Base-by-base conservation (phyloP, 176 grass and related monocot species). In the Oryza officinalis region DNA sequence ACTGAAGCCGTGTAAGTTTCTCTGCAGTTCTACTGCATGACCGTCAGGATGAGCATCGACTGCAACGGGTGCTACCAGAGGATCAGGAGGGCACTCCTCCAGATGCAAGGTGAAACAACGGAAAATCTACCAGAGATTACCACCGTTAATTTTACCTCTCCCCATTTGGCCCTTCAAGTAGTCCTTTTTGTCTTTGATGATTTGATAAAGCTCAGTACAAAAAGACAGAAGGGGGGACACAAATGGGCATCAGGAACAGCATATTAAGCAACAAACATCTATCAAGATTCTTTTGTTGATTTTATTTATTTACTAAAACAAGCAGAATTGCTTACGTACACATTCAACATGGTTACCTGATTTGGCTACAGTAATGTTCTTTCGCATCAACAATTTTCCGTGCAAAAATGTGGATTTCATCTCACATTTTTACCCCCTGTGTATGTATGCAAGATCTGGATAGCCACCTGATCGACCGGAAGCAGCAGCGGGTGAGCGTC, bases 21-120 rank as follows among this genome's bases (percentile, higher is more conserved):
- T 64, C 52, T 61, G 64, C 83, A 89, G 92, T 84, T 89, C 72
- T 90, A 91, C 73, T 78, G 71, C 80, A 98, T 98, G 93, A 95
- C 74, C 22, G 57, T 98, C 41, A 89, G 91, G 89, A 95, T 98
- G 83, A 98, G 74, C 88, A 95, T 98, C 47, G 96, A 95, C 83
- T 98, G 96, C 87, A 95, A 98, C 35, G 96, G 93, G n/a, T 98
- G 96, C 89, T 93, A 90, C 81, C 75, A 77, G 35, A 98, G 88
- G 80, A 98, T 95, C 77, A 89, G 87, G 65, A 89, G 83, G 84
- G 85, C 83, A 65, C 91, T 98, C 70, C 91, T 79, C 74, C 89
- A 98, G 76, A 98, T 95, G 87, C 93, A 88, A 78, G 96, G 93
- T 95, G 50, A 54, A 52, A 4, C 20, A 20, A 0, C 15, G 18